A percentile compares a stretch with the other conserved stretches of the same genome.
These are phyloP conservation scores for Cladophialophora carrionii DNA, from an alignment of 2,329 filamentous ascomycete species.

Conservation along the genomic window DNA sequence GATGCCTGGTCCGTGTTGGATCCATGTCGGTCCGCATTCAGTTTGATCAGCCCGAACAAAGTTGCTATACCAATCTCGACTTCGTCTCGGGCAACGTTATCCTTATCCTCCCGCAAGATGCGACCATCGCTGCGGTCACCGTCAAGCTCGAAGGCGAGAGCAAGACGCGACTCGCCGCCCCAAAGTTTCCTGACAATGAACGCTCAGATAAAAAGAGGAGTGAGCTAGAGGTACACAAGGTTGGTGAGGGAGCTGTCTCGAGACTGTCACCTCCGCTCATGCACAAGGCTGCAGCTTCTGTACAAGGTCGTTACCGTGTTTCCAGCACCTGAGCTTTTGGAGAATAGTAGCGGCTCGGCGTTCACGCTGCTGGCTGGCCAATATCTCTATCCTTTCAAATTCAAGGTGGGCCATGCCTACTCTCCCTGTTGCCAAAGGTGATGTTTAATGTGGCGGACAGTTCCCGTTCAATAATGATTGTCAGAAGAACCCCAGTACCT, in stretches of 20 bases:
- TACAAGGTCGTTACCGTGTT: conserved; percentile 55
- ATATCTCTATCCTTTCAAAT: conserved; percentile 55
- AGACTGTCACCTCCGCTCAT: conserved; percentile 14
- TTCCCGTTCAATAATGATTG: conserved; percentile 57
- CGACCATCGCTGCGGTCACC: conserved; percentile 51
- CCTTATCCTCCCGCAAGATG: conserved; percentile 48
- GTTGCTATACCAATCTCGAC: conserved; percentile 55
- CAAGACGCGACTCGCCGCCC: conserved; percentile 49
- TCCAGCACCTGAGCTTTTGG: conserved; percentile 49
- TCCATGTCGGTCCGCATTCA: conserved; percentile 52
- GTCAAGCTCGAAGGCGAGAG: conserved; percentile 57
- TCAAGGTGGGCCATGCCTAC: conserved; percentile 48
- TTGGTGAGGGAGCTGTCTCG: conserved; percentile 38
- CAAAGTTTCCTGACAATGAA: conserved; percentile 48
- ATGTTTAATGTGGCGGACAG: conserved; percentile 39
- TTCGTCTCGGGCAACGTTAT: conserved; percentile 51
- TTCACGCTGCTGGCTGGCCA: conserved; percentile 53
- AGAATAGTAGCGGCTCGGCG: conserved; percentile 41
- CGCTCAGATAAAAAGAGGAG: conserved; percentile 53
- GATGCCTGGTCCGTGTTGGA: conserved; percentile 30
- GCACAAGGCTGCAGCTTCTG: conserved; percentile 45
- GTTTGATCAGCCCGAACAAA: conserved; percentile 48
- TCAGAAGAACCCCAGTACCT: conserved; percentile 49
- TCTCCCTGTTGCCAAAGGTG: neutral
- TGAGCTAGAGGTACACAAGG: conserved; percentile 56